Evolutionary conservation across 179 eudicot species (phyloP).

Genomic region (Sideroxylon spinosum): DNA sequence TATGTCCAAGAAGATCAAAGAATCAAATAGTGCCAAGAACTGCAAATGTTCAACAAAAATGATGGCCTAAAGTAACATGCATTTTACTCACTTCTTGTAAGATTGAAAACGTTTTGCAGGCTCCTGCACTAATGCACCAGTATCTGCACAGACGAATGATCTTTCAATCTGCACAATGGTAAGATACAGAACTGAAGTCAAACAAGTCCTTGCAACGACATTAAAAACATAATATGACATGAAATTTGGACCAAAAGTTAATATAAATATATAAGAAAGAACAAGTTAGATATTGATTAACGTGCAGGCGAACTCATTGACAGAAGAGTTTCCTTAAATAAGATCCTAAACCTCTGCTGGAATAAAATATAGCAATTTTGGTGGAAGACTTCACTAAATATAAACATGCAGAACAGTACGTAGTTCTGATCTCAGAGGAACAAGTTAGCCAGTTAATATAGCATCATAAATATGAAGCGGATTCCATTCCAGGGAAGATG

Average conservation of each 20-base stretch:
- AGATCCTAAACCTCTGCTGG: no score
- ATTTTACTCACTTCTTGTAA: slow-evolving; percentile 62
- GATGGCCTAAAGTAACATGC: background rate
- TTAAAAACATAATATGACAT: slow-evolving; percentile 5
- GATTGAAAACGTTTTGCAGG: slow-evolving; percentile 62
- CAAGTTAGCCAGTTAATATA: no score
- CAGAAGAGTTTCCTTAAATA: no score
- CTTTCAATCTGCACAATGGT: slow-evolving; percentile 61
- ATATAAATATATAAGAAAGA: background rate
- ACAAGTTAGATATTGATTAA: no score
- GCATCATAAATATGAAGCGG: no score
- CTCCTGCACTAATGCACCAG: slow-evolving; percentile 77
- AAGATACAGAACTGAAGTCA: slow-evolving; percentile 7
- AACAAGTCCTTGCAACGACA: background rate
- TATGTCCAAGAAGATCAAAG: background rate
- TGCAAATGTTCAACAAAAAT: background rate
- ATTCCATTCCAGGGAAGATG: no score
- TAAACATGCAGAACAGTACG: no score
- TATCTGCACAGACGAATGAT: slow-evolving; percentile 86
- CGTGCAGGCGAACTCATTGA: no score
- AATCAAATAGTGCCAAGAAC: background rate
- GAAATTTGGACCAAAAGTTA: background rate
- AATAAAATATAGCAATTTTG: no score
- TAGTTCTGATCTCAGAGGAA: no score
- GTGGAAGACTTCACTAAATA: no score